Base-by-base conservation (phyloP, 2,329 filamentous ascomycete genomes). In the Cytospora chrysosperma region DNA sequence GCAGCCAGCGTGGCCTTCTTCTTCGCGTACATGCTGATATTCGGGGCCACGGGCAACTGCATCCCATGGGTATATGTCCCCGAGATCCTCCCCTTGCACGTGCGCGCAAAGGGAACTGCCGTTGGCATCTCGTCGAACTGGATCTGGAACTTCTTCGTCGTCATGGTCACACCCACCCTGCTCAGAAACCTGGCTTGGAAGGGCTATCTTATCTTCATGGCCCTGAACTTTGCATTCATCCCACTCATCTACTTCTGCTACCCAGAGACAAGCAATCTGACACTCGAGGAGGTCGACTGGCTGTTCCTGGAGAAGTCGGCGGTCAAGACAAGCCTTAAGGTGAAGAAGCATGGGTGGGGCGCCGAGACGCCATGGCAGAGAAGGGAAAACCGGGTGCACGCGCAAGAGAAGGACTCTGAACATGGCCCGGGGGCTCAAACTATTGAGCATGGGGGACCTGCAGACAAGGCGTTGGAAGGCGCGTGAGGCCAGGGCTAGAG, bases 141-240 rank as follows among this genome's bases (percentile, higher is more conserved):
- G 75, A 66, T 75, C 0, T 74, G 69, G 69, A 75, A 75, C 62
- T 77, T 76, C 40, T 64, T 70, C 19, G 65, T 79, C 51, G 65
- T 83, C 4, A 81, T 82, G 79, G 79, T 85, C 21, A 84, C 81
- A 0, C 81, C 82, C 0, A 77, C 78, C 1, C 72, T 81, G 2
- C 77, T 84, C 63, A 75, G 76, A 55, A 77, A 75, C 6, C 71
- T 85, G 1, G 68, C 75, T 28, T 85, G 80, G 80, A 79, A 80
- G 67, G 79, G 78, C 0, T 84, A 84, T 66, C 71, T 84, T 3
- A 82, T 83, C 67, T 85, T 83, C 71, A 81, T 80, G 73, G 74
- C 72, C 27, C 74, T 80, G 12, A 82, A 83, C 67, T 74, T 82
- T 26, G 67, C 69, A 13, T 80, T 79, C 55, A 70, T 80, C 1